Percentiles rank a stretch among this genome's conserved stretches.
phyloP scores from a whole-genome alignment of 2,329 filamentous ascomycete genomes.

The Phaeosphaeria sp. region DNA sequence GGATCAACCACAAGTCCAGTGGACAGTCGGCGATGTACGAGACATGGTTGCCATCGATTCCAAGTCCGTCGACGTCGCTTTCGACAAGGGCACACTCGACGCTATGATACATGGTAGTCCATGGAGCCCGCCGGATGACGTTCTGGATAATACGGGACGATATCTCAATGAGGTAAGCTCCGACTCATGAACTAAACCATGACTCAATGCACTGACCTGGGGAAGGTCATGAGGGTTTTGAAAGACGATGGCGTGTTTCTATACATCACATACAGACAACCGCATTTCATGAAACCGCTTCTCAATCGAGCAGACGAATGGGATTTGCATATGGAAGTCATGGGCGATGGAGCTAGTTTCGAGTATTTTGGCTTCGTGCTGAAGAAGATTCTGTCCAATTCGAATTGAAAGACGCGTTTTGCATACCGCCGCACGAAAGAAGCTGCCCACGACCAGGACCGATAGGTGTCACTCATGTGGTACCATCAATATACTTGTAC shows the following conservation, averaged over 20 bases:
- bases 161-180: conserved; percentile 59
- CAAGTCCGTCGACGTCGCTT: conserved; percentile 60
- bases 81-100: conserved; percentile 65
- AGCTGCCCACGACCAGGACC: too few species aligned
- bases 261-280: conserved; percentile 52
- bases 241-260: conserved; percentile 58
- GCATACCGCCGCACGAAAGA: too few species aligned
- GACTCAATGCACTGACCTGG: neutral
- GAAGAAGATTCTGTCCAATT: neutral
- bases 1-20: conserved; percentile 53
- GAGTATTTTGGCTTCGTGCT: conserved; percentile 24
- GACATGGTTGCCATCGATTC: conserved; percentile 53
- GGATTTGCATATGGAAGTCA: conserved; percentile 29
- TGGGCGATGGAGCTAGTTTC: conserved; percentile 29
- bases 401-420: too few species aligned
- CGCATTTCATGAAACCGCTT: conserved; percentile 40
- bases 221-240: conserved; percentile 56
- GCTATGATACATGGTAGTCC: conserved; percentile 63
- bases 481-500: too few species aligned
- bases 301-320: conserved; percentile 29
- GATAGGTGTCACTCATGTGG: too few species aligned
- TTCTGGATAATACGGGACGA: conserved; percentile 55
- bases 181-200: neutral
- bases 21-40: conserved; percentile 61
- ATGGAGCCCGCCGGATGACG: conserved; percentile 61